Percentiles rank a stretch among this genome's conserved stretches.
These are phyloP conservation scores for Kernera saxatilis DNA, from an alignment of 345 rosid species.

Conservation along the genomic window DNA sequence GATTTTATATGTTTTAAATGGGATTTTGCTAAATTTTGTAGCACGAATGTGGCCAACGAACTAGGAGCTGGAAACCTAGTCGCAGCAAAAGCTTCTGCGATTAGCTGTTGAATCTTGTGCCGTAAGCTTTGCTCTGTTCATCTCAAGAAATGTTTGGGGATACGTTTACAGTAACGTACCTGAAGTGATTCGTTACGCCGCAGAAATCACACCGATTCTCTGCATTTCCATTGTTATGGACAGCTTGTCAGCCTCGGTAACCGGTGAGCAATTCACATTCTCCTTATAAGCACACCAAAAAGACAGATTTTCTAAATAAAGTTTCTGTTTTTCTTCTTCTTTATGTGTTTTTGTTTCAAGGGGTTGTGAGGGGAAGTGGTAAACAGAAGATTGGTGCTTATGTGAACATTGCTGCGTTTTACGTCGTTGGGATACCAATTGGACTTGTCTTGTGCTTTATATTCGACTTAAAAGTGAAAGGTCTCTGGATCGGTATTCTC, in stretches of 20 bases:
- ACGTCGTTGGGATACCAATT: conserved; percentile 1
- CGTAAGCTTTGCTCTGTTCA: neutral
- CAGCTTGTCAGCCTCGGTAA: neutral
- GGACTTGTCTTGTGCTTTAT: conserved; percentile 8
- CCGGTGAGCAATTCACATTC: neutral
- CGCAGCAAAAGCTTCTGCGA: neutral
- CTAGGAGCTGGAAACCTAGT: conserved; percentile 12
- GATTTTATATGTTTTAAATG: neutral
- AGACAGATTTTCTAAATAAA: neutral
- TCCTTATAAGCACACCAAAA: neutral
- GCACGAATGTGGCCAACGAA: conserved; percentile 21
- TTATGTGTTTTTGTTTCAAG: too few relatives aligned
- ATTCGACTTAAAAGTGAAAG: conserved; percentile 3
- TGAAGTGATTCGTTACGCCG: neutral
- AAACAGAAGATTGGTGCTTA: conserved; percentile 9
- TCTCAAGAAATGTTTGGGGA: conserved; percentile 2
- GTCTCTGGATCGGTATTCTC: conserved; percentile 18
- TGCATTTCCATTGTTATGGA: conserved; percentile 20
- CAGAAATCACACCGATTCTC: conserved; percentile 14
- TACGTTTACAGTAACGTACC: neutral
- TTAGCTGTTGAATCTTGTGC: neutral
- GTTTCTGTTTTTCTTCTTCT: neutral
- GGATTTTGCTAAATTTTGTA: neutral
- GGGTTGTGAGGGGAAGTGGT: conserved; percentile 18
- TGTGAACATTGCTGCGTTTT: conserved; percentile 7